phyloP scores from a whole-genome alignment of 306 rosid genomes.

The Inga leiocalycina region DNA sequence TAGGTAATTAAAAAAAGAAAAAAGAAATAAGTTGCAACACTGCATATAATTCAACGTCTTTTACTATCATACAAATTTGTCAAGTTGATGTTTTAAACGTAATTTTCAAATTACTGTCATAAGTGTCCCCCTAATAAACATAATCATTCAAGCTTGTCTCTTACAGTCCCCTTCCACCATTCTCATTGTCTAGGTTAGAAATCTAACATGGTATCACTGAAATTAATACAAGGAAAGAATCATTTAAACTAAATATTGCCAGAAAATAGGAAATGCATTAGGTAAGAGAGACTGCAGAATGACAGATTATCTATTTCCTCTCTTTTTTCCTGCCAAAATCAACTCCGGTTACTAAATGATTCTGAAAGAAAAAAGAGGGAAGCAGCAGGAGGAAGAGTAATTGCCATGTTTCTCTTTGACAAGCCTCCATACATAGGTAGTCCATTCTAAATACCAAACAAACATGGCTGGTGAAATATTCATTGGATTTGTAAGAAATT shows the following conservation, averaged over 20 bases:
- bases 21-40: background rate
- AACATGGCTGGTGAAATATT: background rate
- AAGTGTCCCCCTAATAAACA: background rate
- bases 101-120: background rate
- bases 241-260: background rate
- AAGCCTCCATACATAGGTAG: slow-evolving; percentile 12
- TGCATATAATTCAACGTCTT: background rate
- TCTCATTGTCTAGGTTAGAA: background rate
- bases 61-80: background rate
- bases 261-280: background rate
- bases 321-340: background rate
- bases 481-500: slow-evolving; percentile 17
- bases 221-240: background rate
- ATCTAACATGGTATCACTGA: background rate
- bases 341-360: background rate
- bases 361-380: background rate
- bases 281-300: background rate
- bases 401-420: background rate
- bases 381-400: background rate
- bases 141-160: background rate
- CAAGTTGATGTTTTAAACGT: background rate
- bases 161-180: background rate
- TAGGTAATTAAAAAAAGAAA: background rate
- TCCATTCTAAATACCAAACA: background rate
- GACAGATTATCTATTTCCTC: background rate